Evolutionary conservation across 805 yeast species (phyloP), one percentile per base, ranked within the genome.

Genomic region (Zygosaccharomyces lentus): DNA sequence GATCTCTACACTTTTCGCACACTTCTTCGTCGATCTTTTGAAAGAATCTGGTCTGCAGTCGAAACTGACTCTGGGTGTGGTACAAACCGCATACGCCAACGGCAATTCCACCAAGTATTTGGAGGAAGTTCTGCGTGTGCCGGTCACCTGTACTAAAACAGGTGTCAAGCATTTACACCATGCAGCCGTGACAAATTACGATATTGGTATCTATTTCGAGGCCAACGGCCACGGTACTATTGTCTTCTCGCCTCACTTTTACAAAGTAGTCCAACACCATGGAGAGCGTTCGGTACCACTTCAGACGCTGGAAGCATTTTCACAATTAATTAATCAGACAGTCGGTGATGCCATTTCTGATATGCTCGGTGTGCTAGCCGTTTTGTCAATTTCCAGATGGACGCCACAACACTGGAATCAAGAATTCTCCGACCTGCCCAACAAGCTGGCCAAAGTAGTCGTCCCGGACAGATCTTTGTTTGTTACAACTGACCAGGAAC

Each of bases 191-290:
- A 79, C 76, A 49, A 75, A 80, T 35, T 93, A 78, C 60, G 98
- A 89, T 59, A 76, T 91, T 50, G 99, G 99, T 21, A 82, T 93
- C 12, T 93, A 93, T 68, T 93, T 93, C 58, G 99, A 93, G 70
- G 99, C 99, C 44, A 93, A 93, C 63, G 99, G 99, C n/a, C 99
- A 93, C 62, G 99, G 99, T 10, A 93, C 99, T 0, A 95, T 91
- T 6, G 72, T 88, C 16, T 93, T 93, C 62, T 80, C 87, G 4
- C 74, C 78, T 0, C 64, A 68, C 10, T 78, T 79, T 45, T 66
- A 66, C 19, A 57, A 61, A 26, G 61, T 71, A n/a, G 56, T 65
- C 38, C 45, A 68, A 13, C 70, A 71, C 5, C 71, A 78, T 47
- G 56, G 57, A 2, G 65, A 66, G 41, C 52, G 63, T 27, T 68